Conservation (phyloP, 257 asterid species). For the Nicotiana paniculata region DNA sequence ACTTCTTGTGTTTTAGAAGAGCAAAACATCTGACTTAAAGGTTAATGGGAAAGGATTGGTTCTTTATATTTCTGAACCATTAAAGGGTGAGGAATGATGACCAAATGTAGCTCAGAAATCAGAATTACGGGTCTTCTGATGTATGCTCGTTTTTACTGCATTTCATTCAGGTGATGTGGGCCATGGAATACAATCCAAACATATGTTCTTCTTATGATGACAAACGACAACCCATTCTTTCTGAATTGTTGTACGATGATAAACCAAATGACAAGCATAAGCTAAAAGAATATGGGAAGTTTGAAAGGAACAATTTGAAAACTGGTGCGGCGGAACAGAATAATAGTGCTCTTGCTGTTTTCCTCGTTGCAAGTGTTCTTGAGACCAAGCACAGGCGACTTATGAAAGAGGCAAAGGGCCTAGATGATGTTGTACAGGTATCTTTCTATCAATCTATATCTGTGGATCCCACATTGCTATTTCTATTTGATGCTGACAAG, state of each 20-base stretch:
- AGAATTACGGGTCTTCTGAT: neutral
- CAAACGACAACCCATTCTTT: conserved; percentile 25
- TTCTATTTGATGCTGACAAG: neutral
- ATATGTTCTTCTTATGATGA: conserved; percentile 58
- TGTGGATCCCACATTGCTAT: neutral
- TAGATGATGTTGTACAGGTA: conserved; percentile 89
- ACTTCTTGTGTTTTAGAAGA: neutral
- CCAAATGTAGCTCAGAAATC: neutral
- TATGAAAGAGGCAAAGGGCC: conserved; percentile 80
- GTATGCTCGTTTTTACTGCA: neutral
- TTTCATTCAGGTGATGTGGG: conserved; percentile 84
- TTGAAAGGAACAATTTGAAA: conserved; percentile 68
- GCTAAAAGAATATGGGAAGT: conserved; percentile 79
- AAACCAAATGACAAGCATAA: conserved; percentile 29
- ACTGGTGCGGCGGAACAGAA: conserved; percentile 72
- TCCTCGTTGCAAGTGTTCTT: conserved; percentile 87
- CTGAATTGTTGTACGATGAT: conserved; percentile 23
- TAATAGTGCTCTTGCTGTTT: conserved; percentile 73
- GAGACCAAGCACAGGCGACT: conserved; percentile 81
- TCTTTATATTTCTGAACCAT: neutral
- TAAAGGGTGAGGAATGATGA: neutral
- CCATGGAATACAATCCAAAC: conserved; percentile 94
- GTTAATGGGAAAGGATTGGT: neutral
- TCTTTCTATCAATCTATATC: neutral
- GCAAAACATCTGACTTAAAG: neutral